Evolutionary conservation across 1,284 basidiomycete genomes (phyloP).

Genomic region (Cerioporus squamosus): DNA sequence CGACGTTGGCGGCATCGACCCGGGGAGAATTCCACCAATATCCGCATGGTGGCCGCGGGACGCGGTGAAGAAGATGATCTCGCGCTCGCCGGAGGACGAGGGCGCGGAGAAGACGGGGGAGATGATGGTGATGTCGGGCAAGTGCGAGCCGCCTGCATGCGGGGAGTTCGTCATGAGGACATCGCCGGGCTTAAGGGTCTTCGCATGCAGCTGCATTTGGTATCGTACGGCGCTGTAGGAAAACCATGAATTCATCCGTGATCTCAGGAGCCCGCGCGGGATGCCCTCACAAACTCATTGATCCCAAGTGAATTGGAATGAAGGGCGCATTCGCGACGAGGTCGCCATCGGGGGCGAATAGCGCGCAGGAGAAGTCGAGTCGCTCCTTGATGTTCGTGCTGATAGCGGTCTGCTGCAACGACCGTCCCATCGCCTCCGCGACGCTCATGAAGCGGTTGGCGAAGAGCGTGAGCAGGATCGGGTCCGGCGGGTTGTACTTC

Average conservation of each 20-base stretch:
- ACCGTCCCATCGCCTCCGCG: conserved; percentile 91
- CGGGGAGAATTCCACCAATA: conserved; percentile 77
- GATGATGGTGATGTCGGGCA: conserved; percentile 90
- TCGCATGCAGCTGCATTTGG: conserved; percentile 79
- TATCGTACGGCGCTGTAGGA: conserved; percentile 82
- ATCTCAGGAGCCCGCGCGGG: background rate
- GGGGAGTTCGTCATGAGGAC: conserved; percentile 93
- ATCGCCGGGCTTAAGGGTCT: conserved; percentile 79
- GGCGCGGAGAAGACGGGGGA: conserved; percentile 74
- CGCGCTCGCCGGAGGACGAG: conserved; percentile 39
- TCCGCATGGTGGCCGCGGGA: conserved; percentile 91
- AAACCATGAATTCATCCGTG: too few relatives aligned
- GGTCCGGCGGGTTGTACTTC: conserved; percentile 61
- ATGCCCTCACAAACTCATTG: conserved; percentile 79
- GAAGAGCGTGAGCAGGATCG: conserved; percentile 88
- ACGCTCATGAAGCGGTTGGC: conserved; percentile 94
- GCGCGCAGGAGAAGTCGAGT: conserved; percentile 87
- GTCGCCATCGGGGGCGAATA: conserved; percentile 91
- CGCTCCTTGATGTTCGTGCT: conserved; percentile 92
- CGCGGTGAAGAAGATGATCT: conserved; percentile 93
- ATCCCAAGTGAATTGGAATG: conserved; percentile 80
- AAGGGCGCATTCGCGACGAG: conserved; percentile 92
- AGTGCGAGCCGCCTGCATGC: conserved; percentile 85
- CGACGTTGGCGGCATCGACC: conserved; percentile 94
- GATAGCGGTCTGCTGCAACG: conserved; percentile 88